Evolutionary conservation across 108 stramenopile species (phyloP).

Genomic region (Cyclotella baltica): DNA sequence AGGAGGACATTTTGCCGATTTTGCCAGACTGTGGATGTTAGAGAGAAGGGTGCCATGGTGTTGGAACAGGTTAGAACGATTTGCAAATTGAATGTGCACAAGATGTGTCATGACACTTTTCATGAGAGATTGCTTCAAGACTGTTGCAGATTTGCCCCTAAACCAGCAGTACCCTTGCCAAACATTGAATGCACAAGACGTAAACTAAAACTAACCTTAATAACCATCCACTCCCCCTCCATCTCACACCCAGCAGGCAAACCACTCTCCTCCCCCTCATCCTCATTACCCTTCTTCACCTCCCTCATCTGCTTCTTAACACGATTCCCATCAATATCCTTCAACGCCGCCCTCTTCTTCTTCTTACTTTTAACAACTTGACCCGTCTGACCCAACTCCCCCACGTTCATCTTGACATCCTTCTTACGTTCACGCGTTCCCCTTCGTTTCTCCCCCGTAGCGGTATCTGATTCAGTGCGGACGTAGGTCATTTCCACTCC

Average conservation of each 20-base stretch:
- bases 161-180: neutral
- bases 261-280: neutral
- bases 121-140: too few species aligned
- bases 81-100: neutral
- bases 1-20: constrained; percentile 10
- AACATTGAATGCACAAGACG: neutral
- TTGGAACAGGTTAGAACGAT: neutral
- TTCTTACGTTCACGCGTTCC: constrained; percentile 3
- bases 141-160: too few species aligned
- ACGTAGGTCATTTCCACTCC: constrained; percentile 8
- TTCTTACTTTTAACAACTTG: too few species aligned
- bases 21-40: neutral
- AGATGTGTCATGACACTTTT: too few species aligned
- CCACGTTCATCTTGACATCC: constrained; percentile 20
- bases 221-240: constrained; percentile 16
- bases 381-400: neutral
- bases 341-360: constrained; percentile 22
- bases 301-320: neutral
- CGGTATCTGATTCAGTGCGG: neutral
- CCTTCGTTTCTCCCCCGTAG: neutral
- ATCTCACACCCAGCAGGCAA: constrained; percentile 4
- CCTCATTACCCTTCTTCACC: neutral
- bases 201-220: constrained; percentile 10
- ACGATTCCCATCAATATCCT: constrained; percentile 16
- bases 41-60: neutral